Evolutionary conservation across 2,329 filamentous ascomycete species (phyloP).

Genomic region (Diaporthe vaccinii): DNA sequence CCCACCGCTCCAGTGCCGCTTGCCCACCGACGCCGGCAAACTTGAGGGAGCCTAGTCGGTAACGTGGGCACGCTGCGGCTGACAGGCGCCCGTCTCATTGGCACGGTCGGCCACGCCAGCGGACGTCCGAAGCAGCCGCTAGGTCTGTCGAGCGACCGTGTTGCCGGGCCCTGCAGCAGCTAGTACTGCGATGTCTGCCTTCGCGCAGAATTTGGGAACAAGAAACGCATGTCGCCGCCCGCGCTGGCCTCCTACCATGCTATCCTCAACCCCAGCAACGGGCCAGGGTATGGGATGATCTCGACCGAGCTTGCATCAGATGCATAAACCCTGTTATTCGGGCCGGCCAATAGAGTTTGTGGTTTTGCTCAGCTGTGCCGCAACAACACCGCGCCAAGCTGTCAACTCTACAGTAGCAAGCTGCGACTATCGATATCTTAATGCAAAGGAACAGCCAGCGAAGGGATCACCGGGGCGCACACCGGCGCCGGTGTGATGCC

Average conservation of each 20-base stretch:
- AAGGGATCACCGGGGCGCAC: slow-evolving; percentile 17
- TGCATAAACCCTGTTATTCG: slow-evolving; percentile 9
- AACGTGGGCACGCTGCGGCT: slow-evolving; percentile 21
- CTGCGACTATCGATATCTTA: slow-evolving; percentile 17
- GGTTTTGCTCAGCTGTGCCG: neutral
- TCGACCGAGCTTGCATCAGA: slow-evolving; percentile 22
- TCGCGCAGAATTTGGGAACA: neutral
- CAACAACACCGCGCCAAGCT: slow-evolving; percentile 19
- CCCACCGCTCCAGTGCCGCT: neutral
- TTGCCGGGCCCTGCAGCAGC: slow-evolving; percentile 12
- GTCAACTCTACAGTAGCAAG: slow-evolving; percentile 21
- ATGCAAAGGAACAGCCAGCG: neutral
- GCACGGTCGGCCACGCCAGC: slow-evolving; percentile 25
- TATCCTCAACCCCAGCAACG: neutral
- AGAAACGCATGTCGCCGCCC: slow-evolving; percentile 16
- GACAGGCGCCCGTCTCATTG: slow-evolving; percentile 7
- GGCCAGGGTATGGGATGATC: neutral
- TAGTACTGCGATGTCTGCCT: slow-evolving; percentile 13
- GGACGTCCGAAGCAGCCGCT: slow-evolving; percentile 26
- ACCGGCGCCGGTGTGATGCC: slow-evolving; percentile 3
- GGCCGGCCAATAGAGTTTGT: neutral
- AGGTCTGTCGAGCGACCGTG: slow-evolving; percentile 10
- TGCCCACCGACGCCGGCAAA: slow-evolving; percentile 9
- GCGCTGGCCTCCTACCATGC: neutral
- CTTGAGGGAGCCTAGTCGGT: neutral